Conservation (phyloP, 768 basidiomycete genomes). For the Mycena rebaudengoi region DNA sequence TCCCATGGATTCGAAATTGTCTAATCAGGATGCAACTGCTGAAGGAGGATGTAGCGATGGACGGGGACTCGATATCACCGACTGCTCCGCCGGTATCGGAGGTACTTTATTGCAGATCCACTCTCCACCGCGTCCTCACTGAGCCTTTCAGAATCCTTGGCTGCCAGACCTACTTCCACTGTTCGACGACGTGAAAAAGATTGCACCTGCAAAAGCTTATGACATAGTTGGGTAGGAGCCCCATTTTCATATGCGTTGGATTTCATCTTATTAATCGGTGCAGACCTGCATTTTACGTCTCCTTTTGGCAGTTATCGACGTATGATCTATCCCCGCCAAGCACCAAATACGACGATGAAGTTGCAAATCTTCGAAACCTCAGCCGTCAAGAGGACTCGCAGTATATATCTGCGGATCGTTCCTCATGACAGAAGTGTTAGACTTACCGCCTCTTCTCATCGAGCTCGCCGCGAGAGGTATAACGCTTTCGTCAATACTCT, state of each 20-base stretch:
- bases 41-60: constrained; percentile 61
- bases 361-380: constrained; percentile 62
- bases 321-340: constrained; percentile 87
- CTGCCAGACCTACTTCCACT: constrained; percentile 74
- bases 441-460: constrained; percentile 63
- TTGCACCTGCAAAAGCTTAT: constrained; percentile 71
- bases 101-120: constrained; percentile 35
- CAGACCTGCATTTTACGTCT: constrained; percentile 92
- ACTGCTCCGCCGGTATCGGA: constrained; percentile 42
- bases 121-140: constrained; percentile 3
- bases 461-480: constrained; percentile 71
- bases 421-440: constrained; percentile 70
- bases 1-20: constrained; percentile 31
- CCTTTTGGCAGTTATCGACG: constrained; percentile 96
- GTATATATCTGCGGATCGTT: constrained; percentile 73
- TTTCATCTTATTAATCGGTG: constrained; percentile 10
- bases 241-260: background rate
- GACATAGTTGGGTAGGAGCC: constrained; percentile 71
- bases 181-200: constrained; percentile 78
- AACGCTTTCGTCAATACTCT: constrained; percentile 66
- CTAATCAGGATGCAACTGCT: constrained; percentile 29
- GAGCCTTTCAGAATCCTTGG: constrained; percentile 74
- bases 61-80: constrained; percentile 49
- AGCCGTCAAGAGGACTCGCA: constrained; percentile 76
- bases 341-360: constrained; percentile 82